phyloP scores from a whole-genome alignment of 2,329 filamentous ascomycete genomes.

The Emericellopsis cladophorae region DNA sequence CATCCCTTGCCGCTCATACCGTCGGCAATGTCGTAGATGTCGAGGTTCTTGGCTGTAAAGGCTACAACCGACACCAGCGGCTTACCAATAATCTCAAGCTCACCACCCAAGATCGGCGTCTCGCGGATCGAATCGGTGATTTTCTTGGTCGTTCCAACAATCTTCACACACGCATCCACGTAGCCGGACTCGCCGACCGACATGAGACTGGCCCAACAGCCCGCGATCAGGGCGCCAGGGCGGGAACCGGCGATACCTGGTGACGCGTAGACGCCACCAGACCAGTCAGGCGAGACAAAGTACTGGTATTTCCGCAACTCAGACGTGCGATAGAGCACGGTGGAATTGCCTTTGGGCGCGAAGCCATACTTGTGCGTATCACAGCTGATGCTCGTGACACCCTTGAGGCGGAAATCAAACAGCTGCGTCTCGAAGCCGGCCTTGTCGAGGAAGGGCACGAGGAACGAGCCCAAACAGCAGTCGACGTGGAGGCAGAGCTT shows the following conservation, averaged over 20 bases:
- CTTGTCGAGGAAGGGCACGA: slow-evolving; percentile 81
- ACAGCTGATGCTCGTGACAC: slow-evolving; percentile 89
- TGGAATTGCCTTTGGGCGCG: slow-evolving; percentile 93
- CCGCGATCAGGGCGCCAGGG: slow-evolving; percentile 87
- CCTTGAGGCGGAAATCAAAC: slow-evolving; percentile 89
- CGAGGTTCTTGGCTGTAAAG: slow-evolving; percentile 70
- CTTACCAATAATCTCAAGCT: slow-evolving; percentile 70
- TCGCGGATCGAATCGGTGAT: slow-evolving; percentile 63
- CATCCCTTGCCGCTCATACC: slow-evolving; percentile 74
- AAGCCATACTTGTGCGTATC: slow-evolving; percentile 99
- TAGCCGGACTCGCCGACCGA: slow-evolving; percentile 79
- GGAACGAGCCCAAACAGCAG: slow-evolving; percentile 92
- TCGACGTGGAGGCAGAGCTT: slow-evolving; percentile 88
- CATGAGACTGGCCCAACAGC: slow-evolving; percentile 91
- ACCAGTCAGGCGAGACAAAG: slow-evolving; percentile 91
- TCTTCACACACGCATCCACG: slow-evolving; percentile 72
- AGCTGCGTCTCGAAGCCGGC: slow-evolving; percentile 83
- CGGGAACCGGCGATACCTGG: slow-evolving; percentile 85
- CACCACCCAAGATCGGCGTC: slow-evolving; percentile 53
- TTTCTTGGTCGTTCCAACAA: slow-evolving; percentile 77
- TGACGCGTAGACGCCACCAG: slow-evolving; percentile 89
- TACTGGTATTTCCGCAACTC: slow-evolving; percentile 81
- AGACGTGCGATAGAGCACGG: slow-evolving; percentile 75
- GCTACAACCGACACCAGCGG: slow-evolving; percentile 86
- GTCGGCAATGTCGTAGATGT: slow-evolving; percentile 92